Conservation (phyloP, 306 rosid genomes). For the Acacia melanoxylon region DNA sequence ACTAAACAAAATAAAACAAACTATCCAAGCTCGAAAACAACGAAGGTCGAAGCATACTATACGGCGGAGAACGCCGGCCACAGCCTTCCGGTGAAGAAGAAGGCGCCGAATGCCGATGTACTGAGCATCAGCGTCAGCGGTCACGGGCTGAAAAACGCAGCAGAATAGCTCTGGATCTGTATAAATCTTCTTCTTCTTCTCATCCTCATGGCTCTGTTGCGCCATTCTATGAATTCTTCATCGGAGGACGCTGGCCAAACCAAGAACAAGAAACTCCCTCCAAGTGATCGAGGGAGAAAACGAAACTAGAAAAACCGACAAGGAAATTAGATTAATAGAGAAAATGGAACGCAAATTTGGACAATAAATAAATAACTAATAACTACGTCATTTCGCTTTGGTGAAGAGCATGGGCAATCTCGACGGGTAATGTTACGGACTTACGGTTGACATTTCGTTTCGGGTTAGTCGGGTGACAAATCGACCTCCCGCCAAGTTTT, state of each 20-base stretch:
- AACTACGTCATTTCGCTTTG: neutral
- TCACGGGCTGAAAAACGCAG: constrained; percentile 61
- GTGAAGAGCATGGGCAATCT: neutral
- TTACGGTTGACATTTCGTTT: neutral
- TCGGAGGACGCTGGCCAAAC: neutral
- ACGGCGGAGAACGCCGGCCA: constrained; percentile 49
- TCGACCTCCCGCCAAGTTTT: neutral
- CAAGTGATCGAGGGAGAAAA: constrained; percentile 9
- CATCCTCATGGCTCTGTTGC: constrained; percentile 28
- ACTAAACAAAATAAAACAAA: neutral
- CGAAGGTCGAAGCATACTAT: constrained; percentile 39
- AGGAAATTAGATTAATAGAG: neutral
- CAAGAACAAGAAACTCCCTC: neutral
- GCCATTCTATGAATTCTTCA: constrained; percentile 41
- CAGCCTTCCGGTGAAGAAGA: constrained; percentile 58
- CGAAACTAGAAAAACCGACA: neutral
- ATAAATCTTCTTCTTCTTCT: constrained; percentile 17
- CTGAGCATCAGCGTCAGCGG: constrained; percentile 40
- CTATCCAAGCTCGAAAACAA: neutral
- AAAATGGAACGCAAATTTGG: neutral
- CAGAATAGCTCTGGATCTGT: constrained; percentile 51
- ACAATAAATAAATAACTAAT: neutral
- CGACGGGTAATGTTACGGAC: neutral
- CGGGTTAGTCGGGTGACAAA: neutral
- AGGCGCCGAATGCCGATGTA: constrained; percentile 64